phyloP scores from a whole-genome alignment of 768 basidiomycete genomes.

The Boletus vermiculosoides region DNA sequence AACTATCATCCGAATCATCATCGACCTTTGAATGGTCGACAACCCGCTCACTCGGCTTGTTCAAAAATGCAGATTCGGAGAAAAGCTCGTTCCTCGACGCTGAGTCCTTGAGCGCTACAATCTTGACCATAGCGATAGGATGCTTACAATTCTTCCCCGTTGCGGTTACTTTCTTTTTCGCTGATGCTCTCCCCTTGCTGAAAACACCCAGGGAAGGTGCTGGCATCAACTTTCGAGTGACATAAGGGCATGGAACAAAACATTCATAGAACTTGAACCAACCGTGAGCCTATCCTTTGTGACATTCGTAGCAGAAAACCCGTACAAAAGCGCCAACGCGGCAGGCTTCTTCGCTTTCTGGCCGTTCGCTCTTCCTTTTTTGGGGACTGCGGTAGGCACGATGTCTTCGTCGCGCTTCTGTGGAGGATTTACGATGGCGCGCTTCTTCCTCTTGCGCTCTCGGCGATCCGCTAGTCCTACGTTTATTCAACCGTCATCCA shows the following conservation, averaged over 20 bases:
- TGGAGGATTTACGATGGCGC: constrained; percentile 44
- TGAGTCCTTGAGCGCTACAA: constrained; percentile 1
- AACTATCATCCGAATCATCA: constrained; percentile 7
- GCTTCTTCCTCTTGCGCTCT: constrained; percentile 59
- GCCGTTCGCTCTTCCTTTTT: constrained; percentile 14
- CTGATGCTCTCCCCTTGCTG: constrained; percentile 36
- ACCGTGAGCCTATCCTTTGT: constrained; percentile 39
- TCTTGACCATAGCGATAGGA: background rate
- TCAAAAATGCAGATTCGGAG: constrained; percentile 49
- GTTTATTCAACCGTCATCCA: background rate
- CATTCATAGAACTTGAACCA: background rate
- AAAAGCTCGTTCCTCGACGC: constrained; percentile 33
- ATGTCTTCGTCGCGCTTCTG: constrained; percentile 11
- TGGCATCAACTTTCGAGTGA: constrained; percentile 30
- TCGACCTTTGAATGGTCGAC: constrained; percentile 6
- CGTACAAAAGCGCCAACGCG: constrained; percentile 37
- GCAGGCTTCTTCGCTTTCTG: constrained; percentile 26
- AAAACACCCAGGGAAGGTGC: constrained; percentile 34
- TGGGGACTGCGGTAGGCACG: background rate
- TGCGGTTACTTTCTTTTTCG: constrained; percentile 20
- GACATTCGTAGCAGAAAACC: constrained; percentile 38
- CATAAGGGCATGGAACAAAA: constrained; percentile 1
- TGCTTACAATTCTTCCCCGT: constrained; percentile 17
- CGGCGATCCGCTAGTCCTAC: constrained; percentile 65
- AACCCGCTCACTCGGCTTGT: constrained; percentile 20